Conservation (phyloP, 108 stramenopile genomes). For the Licmophora abbreviata region DNA sequence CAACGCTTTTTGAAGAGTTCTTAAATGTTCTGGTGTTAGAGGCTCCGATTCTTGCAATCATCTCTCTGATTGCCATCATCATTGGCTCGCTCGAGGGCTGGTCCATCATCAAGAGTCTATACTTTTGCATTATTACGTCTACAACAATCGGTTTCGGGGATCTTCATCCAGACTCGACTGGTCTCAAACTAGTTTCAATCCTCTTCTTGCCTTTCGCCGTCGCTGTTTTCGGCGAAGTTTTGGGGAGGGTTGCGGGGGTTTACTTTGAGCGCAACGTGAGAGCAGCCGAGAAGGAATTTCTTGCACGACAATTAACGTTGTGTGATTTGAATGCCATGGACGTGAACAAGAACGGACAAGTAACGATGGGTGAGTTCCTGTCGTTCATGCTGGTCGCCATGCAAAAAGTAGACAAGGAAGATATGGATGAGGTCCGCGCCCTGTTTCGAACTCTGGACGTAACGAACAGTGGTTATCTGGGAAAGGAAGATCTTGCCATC, state of each 20-base stretch:
- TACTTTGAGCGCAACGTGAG: slow-evolving; percentile 28
- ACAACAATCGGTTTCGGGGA: slow-evolving; percentile 58
- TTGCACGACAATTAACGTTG: slow-evolving; percentile 34
- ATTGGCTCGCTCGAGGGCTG: slow-evolving; percentile 17
- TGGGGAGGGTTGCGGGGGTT: slow-evolving; percentile 33
- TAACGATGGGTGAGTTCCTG: slow-evolving; percentile 38
- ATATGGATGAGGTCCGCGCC: slow-evolving; percentile 19
- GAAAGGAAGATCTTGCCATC: no score
- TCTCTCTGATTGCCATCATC: slow-evolving; percentile 6
- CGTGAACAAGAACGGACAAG: slow-evolving; percentile 31
- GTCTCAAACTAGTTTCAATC: slow-evolving; percentile 18
- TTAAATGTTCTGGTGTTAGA: slow-evolving; percentile 17
- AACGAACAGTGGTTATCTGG: slow-evolving; percentile 11
- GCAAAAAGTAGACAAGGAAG: slow-evolving; percentile 48
- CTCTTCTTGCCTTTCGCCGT: slow-evolving; percentile 56
- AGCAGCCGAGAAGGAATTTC: slow-evolving; percentile 23
- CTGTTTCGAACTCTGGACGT: slow-evolving; percentile 23
- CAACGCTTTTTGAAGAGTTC: background rate
- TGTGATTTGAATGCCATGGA: slow-evolving; percentile 44
- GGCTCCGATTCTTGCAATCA: slow-evolving; percentile 7
- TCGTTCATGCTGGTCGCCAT: slow-evolving; percentile 49
- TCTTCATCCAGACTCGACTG: slow-evolving; percentile 18
- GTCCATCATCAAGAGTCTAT: slow-evolving; percentile 17
- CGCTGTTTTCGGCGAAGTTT: slow-evolving; percentile 28
- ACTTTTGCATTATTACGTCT: slow-evolving; percentile 48